Base-by-base conservation (phyloP, 2,329 filamentous ascomycete species). In the Paracorniculantispora psalliotae region DNA sequence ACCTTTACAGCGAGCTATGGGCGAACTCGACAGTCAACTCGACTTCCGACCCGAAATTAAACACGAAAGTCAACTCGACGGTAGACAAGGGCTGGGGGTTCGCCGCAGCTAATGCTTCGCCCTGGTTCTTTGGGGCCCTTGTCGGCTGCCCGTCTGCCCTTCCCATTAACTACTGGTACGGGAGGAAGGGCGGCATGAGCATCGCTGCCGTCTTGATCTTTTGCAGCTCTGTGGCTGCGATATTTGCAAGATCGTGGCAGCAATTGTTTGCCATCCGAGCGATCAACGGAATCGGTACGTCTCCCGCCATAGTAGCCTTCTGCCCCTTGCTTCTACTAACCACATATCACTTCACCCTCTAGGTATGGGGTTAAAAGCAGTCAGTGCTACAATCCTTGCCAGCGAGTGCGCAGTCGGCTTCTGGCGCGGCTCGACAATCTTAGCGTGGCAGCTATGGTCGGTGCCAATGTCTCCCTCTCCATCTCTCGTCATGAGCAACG, bases 321-420 rank as follows among this genome's bases (percentile, higher is more conserved):
- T n/a, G n/a, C n/a, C n/a, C n/a, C n/a, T n/a, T n/a, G n/a, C n/a
- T n/a, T n/a, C n/a, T n/a, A n/a, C 30, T 33, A 33, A 33, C 30
- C 30, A 33, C 30, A 33, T 6, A 6, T 33, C 6, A 33, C 6
- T 33, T 33, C 12, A 33, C 12, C 12, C 30, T 33, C 30, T 48
- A 72, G 77, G 75, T 1, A 80, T 80, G 77, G 77, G 77, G 0
- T 71, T 80, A 26, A 79, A 79, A 61, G 77, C 78, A 0, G 76
- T 79, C 37, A 79, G 76, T 39, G 76, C 77, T 0, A 75, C 77
- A 0, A 77, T 79, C 17, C 68, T 80, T 2, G 77, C 77, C 2
- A 75, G 75, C 8, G 78, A 80, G 63, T 78, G 76, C 0, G 75
- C 77, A 0, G 71, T 78, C 15, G 75, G 76, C 0, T 79, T 75